These are phyloP conservation scores for Aspergillus arachidicola DNA, from an alignment of 2,329 filamentous ascomycete species.

Conservation along the genomic window DNA sequence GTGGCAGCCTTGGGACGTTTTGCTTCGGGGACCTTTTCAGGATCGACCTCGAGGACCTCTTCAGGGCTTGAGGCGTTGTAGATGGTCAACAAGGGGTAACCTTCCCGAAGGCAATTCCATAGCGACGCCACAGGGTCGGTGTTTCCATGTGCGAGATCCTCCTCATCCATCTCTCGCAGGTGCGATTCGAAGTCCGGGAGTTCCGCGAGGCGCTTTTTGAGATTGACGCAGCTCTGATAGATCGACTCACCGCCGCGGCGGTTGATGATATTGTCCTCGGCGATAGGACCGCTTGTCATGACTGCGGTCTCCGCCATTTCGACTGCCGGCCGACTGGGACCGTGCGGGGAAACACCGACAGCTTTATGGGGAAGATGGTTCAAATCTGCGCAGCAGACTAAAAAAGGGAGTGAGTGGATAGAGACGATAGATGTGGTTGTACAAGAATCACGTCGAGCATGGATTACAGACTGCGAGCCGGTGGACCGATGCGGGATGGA, in stretches of 20 bases:
- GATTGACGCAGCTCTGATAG: slow-evolving; percentile 89
- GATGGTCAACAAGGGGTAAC: slow-evolving; percentile 81
- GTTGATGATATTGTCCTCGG: slow-evolving; percentile 95
- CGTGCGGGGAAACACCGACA: slow-evolving; percentile 12
- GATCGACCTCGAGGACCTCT: slow-evolving; percentile 68
- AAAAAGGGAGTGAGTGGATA: slow-evolving; percentile 18
- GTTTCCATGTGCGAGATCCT: slow-evolving; percentile 62
- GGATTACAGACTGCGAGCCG: slow-evolving; percentile 30
- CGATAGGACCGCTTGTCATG: slow-evolving; percentile 51
- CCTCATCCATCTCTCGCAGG: slow-evolving; percentile 71
- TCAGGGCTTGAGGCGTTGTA: slow-evolving; percentile 82
- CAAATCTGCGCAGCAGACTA: slow-evolving; percentile 38
- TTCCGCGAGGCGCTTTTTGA: slow-evolving; percentile 77
- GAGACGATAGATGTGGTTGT: slow-evolving; percentile 32
- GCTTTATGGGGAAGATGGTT: slow-evolving; percentile 14
- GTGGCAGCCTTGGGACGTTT: slow-evolving; percentile 85
- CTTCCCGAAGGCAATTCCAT: slow-evolving; percentile 83
- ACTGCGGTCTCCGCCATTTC: slow-evolving; percentile 40
- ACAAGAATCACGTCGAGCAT: slow-evolving; percentile 32
- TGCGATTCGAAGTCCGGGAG: slow-evolving; percentile 82
- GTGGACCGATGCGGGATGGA: slow-evolving; percentile 31
- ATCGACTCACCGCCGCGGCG: slow-evolving; percentile 92
- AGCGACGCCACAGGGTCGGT: slow-evolving; percentile 86
- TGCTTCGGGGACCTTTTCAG: slow-evolving; percentile 63
- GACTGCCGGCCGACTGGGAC: slow-evolving; percentile 25